A percentile compares a stretch with the other conserved stretches of the same genome.
Evolutionary conservation across 768 basidiomycete genomes (phyloP).

Genomic region (Suillus hirtellus): DNA sequence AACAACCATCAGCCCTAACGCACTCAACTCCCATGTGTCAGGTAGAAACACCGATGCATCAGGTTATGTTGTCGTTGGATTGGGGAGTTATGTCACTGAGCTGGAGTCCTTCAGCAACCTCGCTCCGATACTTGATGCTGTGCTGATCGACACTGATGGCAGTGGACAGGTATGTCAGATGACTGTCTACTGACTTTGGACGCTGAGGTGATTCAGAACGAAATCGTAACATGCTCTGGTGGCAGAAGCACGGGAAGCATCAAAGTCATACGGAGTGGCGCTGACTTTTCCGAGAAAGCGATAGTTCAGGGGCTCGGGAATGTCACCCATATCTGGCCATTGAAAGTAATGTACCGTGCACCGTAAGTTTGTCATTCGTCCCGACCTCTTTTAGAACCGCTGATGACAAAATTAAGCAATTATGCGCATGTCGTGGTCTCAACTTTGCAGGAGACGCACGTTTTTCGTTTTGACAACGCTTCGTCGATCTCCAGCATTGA

Average conservation of each 20-base stretch:
- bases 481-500: constrained; percentile 23
- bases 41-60: constrained; percentile 28
- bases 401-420: constrained; percentile 34
- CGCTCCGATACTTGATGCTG: constrained; percentile 81
- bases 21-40: constrained; percentile 34
- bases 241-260: constrained; percentile 74
- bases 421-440: constrained; percentile 63
- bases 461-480: constrained; percentile 50
- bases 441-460: constrained; percentile 51
- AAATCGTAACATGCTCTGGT: constrained; percentile 86
- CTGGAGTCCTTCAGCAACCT: constrained; percentile 72
- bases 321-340: constrained; percentile 63
- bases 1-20: constrained; percentile 38
- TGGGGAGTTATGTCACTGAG: constrained; percentile 60
- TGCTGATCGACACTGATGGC: constrained; percentile 70
- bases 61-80: constrained; percentile 51
- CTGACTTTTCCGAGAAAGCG: constrained; percentile 71
- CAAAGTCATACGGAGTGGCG: constrained; percentile 77
- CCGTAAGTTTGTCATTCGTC: constrained; percentile 39
- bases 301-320: constrained; percentile 55
- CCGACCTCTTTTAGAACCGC: neutral
- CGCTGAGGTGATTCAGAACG: constrained; percentile 44
- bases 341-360: constrained; percentile 49
- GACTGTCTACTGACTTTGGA: neutral
- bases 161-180: constrained; percentile 59